These are phyloP conservation scores for Stygiomarasmius scandens DNA, from an alignment of 1,284 basidiomycete genomes.

Conservation along the genomic window DNA sequence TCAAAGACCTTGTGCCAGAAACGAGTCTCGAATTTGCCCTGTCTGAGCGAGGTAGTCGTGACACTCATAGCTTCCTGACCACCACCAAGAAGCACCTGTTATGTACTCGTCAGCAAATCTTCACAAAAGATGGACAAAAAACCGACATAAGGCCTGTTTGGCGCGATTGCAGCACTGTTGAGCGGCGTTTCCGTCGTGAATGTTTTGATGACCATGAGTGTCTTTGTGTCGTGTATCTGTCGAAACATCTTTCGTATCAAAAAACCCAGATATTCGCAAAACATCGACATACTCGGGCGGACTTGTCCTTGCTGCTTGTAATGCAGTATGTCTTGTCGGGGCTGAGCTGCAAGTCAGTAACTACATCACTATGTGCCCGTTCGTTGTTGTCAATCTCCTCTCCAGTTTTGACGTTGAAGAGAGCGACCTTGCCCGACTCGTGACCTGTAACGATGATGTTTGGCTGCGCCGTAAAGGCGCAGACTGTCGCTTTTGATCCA, in stretches of 20 bases:
- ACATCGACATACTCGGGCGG: constrained; percentile 67
- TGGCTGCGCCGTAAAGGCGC: constrained; percentile 84
- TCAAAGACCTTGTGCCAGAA: constrained; percentile 99
- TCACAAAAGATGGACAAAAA: background rate
- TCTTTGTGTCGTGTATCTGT: constrained; percentile 90
- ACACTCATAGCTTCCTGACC: constrained; percentile 99
- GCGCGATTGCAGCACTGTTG: constrained; percentile 91
- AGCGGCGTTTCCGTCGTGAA: constrained; percentile 93
- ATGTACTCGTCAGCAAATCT: background rate
- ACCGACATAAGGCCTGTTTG: constrained; percentile 80
- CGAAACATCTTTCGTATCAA: constrained; percentile 4
- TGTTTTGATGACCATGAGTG: constrained; percentile 90
- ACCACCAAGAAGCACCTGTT: constrained; percentile 86
- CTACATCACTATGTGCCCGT: constrained; percentile 80
- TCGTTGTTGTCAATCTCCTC: constrained; percentile 84
- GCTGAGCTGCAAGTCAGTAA: constrained; percentile 93
- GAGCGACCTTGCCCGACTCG: constrained; percentile 92
- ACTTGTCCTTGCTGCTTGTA: constrained; percentile 97
- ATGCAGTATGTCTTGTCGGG: constrained; percentile 94
- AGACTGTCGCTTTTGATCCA: constrained; percentile 94
- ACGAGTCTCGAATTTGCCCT: constrained; percentile 97
- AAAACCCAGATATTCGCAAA: background rate
- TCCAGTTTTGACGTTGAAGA: constrained; percentile 88
- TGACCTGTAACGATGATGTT: constrained; percentile 90
- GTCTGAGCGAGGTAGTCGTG: constrained; percentile 90